Percentiles rank a stretch among this genome's conserved stretches.
phyloP scores from a whole-genome alignment of 2,329 filamentous ascomycete species.

The Pyrenochaeta sp. region DNA sequence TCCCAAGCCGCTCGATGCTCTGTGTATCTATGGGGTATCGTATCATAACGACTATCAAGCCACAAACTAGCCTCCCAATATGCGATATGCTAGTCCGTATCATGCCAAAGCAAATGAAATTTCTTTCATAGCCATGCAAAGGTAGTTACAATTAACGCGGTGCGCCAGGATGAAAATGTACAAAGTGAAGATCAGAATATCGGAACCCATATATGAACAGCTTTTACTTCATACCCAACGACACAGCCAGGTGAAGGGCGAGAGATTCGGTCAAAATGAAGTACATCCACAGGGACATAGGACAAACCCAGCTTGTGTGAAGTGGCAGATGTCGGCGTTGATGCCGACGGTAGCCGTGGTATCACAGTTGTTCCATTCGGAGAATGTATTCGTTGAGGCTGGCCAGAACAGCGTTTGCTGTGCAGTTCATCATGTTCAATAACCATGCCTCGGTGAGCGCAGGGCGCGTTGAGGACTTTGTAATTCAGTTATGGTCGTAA shows the following conservation, averaged over 20 bases:
- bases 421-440: too few relatives aligned
- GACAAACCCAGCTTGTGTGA: too few relatives aligned
- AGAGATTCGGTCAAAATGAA: too few relatives aligned
- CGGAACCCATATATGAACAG: too few relatives aligned
- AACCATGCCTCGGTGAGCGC: neutral
- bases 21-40: constrained; percentile 4
- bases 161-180: neutral
- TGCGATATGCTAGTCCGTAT: neutral
- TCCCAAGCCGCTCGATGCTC: too few relatives aligned
- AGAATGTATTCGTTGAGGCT: too few relatives aligned
- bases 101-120: neutral
- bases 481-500: neutral
- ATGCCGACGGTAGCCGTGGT: too few relatives aligned
- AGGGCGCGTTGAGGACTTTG: neutral
- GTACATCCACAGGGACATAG: too few relatives aligned
- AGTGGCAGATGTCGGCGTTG: too few relatives aligned
- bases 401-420: too few relatives aligned
- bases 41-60: constrained; percentile 2
- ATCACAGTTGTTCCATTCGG: too few relatives aligned
- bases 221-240: neutral
- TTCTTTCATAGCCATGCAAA: neutral
- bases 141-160: neutral
- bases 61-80: neutral
- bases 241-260: neutral
- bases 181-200: neutral